phyloP scores from a whole-genome alignment of 352 stramenopile genomes.

The Globisporangium parvum region DNA sequence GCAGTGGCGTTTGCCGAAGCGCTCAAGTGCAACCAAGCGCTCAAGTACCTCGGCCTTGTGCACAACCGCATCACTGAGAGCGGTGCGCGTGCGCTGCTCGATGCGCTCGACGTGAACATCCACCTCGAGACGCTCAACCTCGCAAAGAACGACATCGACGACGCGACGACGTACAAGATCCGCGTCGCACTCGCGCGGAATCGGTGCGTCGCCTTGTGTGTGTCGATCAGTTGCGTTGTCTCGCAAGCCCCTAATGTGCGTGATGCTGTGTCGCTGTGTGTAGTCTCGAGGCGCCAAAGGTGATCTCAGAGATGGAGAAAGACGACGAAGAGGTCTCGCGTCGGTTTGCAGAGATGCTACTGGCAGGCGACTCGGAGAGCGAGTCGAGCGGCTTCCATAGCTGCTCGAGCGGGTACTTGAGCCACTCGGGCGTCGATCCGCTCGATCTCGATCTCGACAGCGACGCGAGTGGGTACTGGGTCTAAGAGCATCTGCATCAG shows the following conservation, averaged over 20 bases:
- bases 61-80: constrained; percentile 49
- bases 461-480: constrained; percentile 18
- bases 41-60: constrained; percentile 55
- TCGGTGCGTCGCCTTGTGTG: constrained; percentile 23
- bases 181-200: constrained; percentile 45
- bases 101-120: constrained; percentile 61
- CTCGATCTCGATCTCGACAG: constrained; percentile 32
- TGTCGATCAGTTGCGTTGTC: no score
- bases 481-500: constrained; percentile 4
- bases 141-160: constrained; percentile 43
- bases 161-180: constrained; percentile 39
- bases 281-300: constrained; percentile 16
- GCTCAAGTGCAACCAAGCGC: constrained; percentile 52
- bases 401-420: constrained; percentile 39
- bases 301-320: constrained; percentile 38
- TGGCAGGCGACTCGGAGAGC: constrained; percentile 16
- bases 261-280: not conserved
- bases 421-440: constrained; percentile 31
- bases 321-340: constrained; percentile 35
- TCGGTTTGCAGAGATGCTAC: constrained; percentile 19
- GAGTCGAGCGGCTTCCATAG: constrained; percentile 57
- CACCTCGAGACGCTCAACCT: constrained; percentile 57
- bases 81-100: constrained; percentile 40
- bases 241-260: no score
- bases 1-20: constrained; percentile 43